Evolutionary conservation across 371 early-diverging fungal genomes (phyloP).

Genomic region (Mortierella sp.): DNA sequence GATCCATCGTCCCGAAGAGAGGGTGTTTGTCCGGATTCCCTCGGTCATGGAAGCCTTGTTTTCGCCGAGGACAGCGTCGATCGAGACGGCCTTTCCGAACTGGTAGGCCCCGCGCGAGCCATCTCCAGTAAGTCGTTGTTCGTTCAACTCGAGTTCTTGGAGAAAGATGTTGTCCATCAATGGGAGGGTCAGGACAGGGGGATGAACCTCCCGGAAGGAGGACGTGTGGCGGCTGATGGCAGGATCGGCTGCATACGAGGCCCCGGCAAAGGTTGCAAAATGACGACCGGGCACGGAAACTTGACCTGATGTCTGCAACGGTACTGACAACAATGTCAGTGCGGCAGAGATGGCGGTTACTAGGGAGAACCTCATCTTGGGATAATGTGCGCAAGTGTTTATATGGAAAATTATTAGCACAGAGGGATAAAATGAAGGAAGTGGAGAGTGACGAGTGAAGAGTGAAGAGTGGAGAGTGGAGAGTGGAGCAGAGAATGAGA

Average conservation of each 20-base stretch:
- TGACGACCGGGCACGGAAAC: conserved; percentile 43
- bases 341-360: no score
- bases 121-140: conserved; percentile 13
- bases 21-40: conserved; percentile 5
- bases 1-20: conserved; percentile 39
- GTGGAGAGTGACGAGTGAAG: conserved; percentile 1
- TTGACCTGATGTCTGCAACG: conserved; percentile 10
- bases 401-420: not conserved
- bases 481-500: no score
- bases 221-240: not conserved
- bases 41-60: no score
- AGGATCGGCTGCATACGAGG: not conserved
- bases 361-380: no score
- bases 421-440: conserved; percentile 12
- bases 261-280: conserved; percentile 21
- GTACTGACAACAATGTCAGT: no score
- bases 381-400: not conserved
- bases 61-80: conserved; percentile 11
- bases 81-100: conserved; percentile 43
- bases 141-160: conserved; percentile 10
- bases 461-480: no score
- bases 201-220: conserved; percentile 2
- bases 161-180: conserved; percentile 36
- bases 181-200: conserved; percentile 32
- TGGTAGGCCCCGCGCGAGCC: conserved; percentile 39